Evolutionary conservation across 2,329 filamentous ascomycete genomes (phyloP).

Genomic region (Colletotrichum endophyticum): DNA sequence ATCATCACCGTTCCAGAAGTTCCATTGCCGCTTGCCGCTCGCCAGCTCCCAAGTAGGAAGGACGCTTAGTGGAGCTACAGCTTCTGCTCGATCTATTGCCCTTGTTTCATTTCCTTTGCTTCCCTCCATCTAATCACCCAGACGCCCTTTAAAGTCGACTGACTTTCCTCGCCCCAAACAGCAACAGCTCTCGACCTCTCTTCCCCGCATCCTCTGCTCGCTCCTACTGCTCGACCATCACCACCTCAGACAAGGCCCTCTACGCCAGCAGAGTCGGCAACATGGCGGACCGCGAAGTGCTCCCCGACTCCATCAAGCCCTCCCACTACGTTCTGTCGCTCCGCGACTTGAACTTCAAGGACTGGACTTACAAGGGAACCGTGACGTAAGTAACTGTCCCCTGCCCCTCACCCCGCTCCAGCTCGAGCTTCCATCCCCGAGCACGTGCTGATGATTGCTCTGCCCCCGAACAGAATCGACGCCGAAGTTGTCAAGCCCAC

Average conservation of each 20-base stretch:
- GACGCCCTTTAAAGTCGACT: neutral
- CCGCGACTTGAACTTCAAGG: constrained; percentile 77
- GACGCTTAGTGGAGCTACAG: constrained; percentile 11
- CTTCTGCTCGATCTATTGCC: neutral
- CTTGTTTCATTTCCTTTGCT: neutral
- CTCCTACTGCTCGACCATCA: constrained; percentile 26
- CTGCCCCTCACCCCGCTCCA: neutral
- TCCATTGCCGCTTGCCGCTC: constrained; percentile 11
- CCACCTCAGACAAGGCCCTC: constrained; percentile 26
- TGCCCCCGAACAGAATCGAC: constrained; percentile 63
- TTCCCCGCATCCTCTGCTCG: constrained; percentile 4
- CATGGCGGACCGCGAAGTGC: constrained; percentile 67
- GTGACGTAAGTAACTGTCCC: constrained; percentile 56
- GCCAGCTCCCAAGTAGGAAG: constrained; percentile 15
- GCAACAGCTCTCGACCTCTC: neutral
- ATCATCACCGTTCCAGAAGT: neutral
- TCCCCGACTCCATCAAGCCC: constrained; percentile 74
- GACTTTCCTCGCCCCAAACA: neutral
- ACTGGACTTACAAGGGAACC: constrained; percentile 80
- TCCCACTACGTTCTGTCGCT: constrained; percentile 86
- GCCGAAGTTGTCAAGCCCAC: constrained; percentile 74
- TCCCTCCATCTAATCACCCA: neutral
- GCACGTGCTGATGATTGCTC: neutral
- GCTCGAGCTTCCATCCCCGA: neutral
- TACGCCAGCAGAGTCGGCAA: constrained; percentile 27